phyloP scores from a whole-genome alignment of 225 moss, liverwort and hornwort species.

The Physcomitrium patens region DNA sequence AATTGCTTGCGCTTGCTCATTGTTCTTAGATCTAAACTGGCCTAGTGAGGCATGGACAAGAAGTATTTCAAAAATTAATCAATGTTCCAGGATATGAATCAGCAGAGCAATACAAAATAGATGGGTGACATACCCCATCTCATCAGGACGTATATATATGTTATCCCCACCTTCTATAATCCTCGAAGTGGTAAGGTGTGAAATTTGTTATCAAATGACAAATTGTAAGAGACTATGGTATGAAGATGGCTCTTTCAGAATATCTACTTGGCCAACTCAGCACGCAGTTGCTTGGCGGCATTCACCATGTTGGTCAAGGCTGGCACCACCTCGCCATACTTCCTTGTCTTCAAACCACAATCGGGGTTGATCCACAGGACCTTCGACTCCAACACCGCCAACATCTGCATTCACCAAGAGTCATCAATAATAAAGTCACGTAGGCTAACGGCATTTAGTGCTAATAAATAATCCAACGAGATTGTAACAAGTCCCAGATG shows the following conservation, averaged over 20 bases:
- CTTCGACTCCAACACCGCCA: constrained; percentile 43
- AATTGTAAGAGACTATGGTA: no score
- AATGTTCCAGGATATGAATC: constrained; percentile 29
- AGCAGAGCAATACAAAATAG: constrained; percentile 31
- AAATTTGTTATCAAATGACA: neutral
- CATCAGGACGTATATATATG: neutral
- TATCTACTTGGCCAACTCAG: constrained; percentile 44
- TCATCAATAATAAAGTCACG: neutral
- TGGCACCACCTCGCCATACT: constrained; percentile 65
- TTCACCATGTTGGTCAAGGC: constrained; percentile 24
- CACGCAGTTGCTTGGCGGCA: constrained; percentile 56
- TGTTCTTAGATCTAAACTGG: no score
- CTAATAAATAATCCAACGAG: no score
- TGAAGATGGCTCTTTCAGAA: no score
- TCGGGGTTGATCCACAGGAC: no score
- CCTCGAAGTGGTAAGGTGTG: neutral
- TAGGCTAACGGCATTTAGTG: no score
- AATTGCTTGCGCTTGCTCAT: no score
- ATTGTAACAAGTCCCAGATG: no score
- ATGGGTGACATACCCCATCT: constrained; percentile 5
- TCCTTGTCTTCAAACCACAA: constrained; percentile 29
- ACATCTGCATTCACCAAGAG: constrained; percentile 43
- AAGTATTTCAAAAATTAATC: constrained; percentile 1
- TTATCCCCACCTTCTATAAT: neutral
- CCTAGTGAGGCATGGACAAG: no score